Evolutionary conservation across 1,139 yeast genomes (phyloP).

Genomic region (Magnusiomyces starmeri): DNA sequence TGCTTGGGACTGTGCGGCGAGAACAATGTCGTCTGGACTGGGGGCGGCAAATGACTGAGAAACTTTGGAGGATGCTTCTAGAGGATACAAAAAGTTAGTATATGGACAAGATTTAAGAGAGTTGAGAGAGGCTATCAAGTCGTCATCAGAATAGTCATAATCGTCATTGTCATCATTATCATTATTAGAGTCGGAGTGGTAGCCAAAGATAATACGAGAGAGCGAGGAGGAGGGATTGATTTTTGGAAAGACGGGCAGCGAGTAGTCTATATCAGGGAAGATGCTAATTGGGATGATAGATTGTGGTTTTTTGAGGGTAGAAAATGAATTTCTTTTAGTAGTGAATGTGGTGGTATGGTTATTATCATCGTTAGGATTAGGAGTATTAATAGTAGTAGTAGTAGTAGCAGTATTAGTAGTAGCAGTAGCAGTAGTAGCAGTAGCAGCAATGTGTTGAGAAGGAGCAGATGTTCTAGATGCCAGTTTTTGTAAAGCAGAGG

Average conservation of each 20-base stretch:
- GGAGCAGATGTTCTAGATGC: not conserved
- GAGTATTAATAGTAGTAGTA: not conserved
- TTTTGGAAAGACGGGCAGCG: not conserved
- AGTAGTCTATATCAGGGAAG: not conserved
- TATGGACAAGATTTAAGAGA: not conserved
- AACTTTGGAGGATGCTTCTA: not conserved
- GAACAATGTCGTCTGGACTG: constrained; percentile 76
- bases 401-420: not conserved
- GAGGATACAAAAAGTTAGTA: constrained; percentile 8
- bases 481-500: not conserved
- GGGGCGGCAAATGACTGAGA: constrained; percentile 51
- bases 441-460: too few species aligned
- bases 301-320: too few species aligned
- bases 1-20: constrained; percentile 47
- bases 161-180: too few species aligned
- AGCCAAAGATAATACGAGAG: not conserved
- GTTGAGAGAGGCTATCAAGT: not conserved
- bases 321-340: not conserved
- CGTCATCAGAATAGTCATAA: too few species aligned
- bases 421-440: not conserved
- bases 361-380: not conserved
- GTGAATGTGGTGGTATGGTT: not conserved
- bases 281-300: not conserved
- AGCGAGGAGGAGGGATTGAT: not conserved
- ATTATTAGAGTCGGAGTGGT: not conserved